A percentile compares a stretch with the other conserved stretches of the same genome.
These are phyloP conservation scores for Rhododendron griersonianum DNA, from an alignment of 148 eudicot species.

Conservation along the genomic window DNA sequence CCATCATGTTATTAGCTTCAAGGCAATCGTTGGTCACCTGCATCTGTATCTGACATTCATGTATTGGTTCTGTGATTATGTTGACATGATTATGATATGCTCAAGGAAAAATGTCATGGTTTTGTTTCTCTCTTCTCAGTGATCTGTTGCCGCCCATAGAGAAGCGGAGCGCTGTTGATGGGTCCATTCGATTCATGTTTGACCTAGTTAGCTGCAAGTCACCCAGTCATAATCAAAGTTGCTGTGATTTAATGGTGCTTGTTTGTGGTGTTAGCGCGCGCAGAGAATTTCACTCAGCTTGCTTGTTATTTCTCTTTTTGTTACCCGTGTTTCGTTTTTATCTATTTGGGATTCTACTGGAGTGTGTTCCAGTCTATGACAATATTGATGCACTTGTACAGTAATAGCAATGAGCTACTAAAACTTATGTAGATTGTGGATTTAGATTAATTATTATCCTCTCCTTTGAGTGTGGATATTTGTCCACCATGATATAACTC, in stretches of 20 bases:
- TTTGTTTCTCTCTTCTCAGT: conserved; percentile 5
- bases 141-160: not conserved
- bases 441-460: not conserved
- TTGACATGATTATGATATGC: not conserved
- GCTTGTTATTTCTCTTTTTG: not conserved
- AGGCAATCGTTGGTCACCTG: not conserved
- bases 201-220: not conserved
- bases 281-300: not conserved
- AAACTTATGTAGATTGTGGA: not conserved
- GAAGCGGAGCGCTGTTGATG: not conserved
- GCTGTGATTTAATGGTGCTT: not conserved
- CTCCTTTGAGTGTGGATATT: not conserved
- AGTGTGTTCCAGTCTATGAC: not conserved
- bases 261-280: not conserved
- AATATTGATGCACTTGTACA: not conserved
- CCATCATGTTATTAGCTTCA: not conserved
- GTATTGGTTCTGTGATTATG: not conserved
- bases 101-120: no score
- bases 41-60: not conserved
- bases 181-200: not conserved
- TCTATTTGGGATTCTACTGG: not conserved
- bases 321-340: not conserved
- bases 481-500: not conserved
- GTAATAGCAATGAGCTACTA: not conserved
- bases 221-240: not conserved